phyloP scores from a whole-genome alignment of 73 alveolate species.

The Halteria grandinella region DNA sequence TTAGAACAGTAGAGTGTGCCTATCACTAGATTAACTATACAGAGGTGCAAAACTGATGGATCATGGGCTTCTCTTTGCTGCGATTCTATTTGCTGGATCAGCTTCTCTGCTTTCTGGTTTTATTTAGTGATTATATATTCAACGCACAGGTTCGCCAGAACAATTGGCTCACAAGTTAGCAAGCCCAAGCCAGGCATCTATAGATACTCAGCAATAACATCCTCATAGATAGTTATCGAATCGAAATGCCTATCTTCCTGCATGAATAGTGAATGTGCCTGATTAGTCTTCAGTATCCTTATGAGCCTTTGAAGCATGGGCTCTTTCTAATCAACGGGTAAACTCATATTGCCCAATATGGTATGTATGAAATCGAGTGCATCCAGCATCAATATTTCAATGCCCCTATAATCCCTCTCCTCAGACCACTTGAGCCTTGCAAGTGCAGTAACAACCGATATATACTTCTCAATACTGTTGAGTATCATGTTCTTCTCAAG shows the following conservation, averaged over 20 bases:
- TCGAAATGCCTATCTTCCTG: slow-evolving; percentile 69
- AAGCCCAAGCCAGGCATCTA: too few species aligned
- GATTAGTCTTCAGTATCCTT: slow-evolving; percentile 65
- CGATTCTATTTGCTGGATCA: slow-evolving; percentile 58
- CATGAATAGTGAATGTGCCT: slow-evolving; percentile 80
- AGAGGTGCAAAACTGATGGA: slow-evolving; percentile 73
- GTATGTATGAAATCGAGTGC: too few species aligned
- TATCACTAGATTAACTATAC: slow-evolving; percentile 78
- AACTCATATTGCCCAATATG: too few species aligned
- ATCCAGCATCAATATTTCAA: slow-evolving; percentile 66
- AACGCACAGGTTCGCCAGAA: slow-evolving; percentile 81
- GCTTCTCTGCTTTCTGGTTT: slow-evolving; percentile 69
- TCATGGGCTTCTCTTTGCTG: slow-evolving; percentile 64
- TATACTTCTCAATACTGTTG: slow-evolving; percentile 80
- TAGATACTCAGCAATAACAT: slow-evolving; percentile 41
- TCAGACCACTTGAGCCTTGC: slow-evolving; percentile 83
- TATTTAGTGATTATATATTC: slow-evolving; percentile 70
- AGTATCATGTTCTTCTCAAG: too few species aligned
- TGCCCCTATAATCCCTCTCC: slow-evolving; percentile 66
- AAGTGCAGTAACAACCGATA: slow-evolving; percentile 76
- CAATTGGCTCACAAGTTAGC: slow-evolving; percentile 73
- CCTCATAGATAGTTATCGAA: slow-evolving; percentile 71
- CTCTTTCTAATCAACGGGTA: too few species aligned
- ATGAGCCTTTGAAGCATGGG: too few species aligned
- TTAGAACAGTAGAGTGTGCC: slow-evolving; percentile 82